Percentiles rank a stretch among this genome's conserved stretches.
These are phyloP conservation scores for Gossypium schwendimanii DNA, from an alignment of 441 rosid species.

Conservation along the genomic window DNA sequence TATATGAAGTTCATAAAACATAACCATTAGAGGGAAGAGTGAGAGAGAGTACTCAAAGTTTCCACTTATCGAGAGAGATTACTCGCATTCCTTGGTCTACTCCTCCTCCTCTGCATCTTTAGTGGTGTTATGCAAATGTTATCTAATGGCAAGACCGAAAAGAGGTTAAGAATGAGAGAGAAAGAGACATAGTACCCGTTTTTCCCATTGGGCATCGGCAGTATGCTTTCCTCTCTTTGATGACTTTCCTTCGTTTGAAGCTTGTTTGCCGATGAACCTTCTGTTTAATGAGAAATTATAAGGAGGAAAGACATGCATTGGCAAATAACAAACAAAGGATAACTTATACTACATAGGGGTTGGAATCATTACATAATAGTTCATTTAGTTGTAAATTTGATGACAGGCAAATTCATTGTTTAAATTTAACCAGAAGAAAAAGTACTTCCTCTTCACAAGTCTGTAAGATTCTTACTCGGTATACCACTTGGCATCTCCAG, in stretches of 20 bases:
- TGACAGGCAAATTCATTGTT: background rate
- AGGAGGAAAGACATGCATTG: background rate
- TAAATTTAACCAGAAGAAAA: background rate
- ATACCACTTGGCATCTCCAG: background rate
- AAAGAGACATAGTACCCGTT: background rate
- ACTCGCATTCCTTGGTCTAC: conserved; percentile 11
- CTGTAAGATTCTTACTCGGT: conserved; percentile 12
- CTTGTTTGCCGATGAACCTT: background rate
- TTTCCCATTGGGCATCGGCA: background rate
- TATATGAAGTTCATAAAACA: background rate
- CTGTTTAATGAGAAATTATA: background rate
- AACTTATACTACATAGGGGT: background rate
- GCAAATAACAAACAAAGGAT: background rate
- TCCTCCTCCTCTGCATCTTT: conserved; percentile 15
- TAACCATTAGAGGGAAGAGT: background rate
- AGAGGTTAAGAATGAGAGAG: background rate
- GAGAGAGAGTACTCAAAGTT: conserved; percentile 8
- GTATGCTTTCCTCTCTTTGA: background rate
- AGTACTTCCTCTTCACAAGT: background rate
- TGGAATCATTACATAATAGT: background rate
- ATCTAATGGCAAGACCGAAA: background rate
- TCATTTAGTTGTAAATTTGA: background rate
- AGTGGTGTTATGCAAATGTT: background rate
- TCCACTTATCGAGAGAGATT: background rate
- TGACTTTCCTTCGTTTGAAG: background rate